Base-by-base conservation (phyloP, 805 yeast genomes). In the Priceomyces fermenticarens region DNA sequence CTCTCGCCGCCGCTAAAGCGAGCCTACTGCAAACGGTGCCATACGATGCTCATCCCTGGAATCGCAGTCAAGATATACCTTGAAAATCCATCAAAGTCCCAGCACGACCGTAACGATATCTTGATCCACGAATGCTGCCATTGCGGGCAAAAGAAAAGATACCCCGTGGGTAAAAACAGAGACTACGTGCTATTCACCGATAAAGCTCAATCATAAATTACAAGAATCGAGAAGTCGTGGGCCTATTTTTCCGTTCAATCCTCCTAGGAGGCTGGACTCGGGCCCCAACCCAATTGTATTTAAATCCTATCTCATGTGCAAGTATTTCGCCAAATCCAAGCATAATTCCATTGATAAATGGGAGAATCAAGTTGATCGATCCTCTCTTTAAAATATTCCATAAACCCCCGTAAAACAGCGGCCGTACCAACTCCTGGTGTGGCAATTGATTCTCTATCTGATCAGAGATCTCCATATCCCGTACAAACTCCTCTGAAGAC, bases 321-420 rank as follows among this genome's bases (percentile, higher is more conserved):
- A 88, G 68, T 14, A 91, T 81, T 67, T 91, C 98, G 2, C 98
- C 98, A 59, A 91, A 88, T 0, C 98, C 98, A 38, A 91, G 75
- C 96, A 90, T 90, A 63, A 91, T 70, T 7, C 98, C 98, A 54
- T 91, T 91, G 51, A 91, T 71, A 54, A 91, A 89, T 2, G 98
- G 98, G 35, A 91, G 65, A 1, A 89, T 57, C 50, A 91, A 63
- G 52, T 91, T 91, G 47, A 91, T 80, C 2, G 89, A 75, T 15
- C 84, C 65, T n/a, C 73, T 70, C 31, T 67, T 62, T 17, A 75
- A 33, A 30, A 77, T 62, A 4, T 57, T 58, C 70, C 72, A 68
- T 6, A 67, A 56, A 55, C 55, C 54, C 39, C 53, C 53, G 6
- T 48, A 25, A 4, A 32, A 11, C 17, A 27, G 29, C 28, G 16